Conservation (phyloP, 148 eudicot genomes). For the Silene latifolia region DNA sequence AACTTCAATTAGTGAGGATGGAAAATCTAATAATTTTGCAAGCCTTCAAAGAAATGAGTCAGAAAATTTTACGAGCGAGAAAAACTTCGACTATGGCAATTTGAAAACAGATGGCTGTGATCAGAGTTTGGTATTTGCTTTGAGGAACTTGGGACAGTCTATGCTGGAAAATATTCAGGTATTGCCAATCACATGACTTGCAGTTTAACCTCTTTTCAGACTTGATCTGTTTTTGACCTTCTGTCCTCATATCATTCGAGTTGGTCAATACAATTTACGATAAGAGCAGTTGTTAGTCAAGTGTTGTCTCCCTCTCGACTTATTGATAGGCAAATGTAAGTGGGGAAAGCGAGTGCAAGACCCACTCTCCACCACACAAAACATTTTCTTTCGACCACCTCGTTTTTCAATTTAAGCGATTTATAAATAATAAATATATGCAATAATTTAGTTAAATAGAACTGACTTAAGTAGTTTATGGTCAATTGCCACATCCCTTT, state of each 20-base stretch:
- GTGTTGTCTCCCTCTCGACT: too few relatives aligned
- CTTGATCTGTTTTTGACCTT: neutral
- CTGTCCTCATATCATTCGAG: neutral
- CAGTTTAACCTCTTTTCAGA: neutral
- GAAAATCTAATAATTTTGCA: conserved; percentile 13
- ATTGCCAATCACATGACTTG: conserved; percentile 11
- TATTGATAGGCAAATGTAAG: too few relatives aligned
- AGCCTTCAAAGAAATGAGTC: conserved; percentile 25
- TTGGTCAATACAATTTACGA: too few relatives aligned
- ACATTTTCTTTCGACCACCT: too few relatives aligned
- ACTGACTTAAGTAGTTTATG: too few relatives aligned
- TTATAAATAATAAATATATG: too few relatives aligned
- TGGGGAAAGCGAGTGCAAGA: too few relatives aligned
- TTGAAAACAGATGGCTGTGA: conserved; percentile 52
- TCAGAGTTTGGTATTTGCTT: conserved; percentile 54
- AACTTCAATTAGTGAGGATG: neutral
- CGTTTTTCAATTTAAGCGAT: too few relatives aligned
- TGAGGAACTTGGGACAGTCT: conserved; percentile 80
- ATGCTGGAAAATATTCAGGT: conserved; percentile 97
- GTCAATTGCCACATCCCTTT: too few relatives aligned
- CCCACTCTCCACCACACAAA: too few relatives aligned
- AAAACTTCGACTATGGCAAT: conserved; percentile 19
- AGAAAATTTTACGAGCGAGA: conserved; percentile 30
- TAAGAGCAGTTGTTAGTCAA: too few relatives aligned
- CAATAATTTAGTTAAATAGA: too few relatives aligned